phyloP scores from a whole-genome alignment of 495 filamentous ascomycete species.

The Penicillium macrosclerotiorum region DNA sequence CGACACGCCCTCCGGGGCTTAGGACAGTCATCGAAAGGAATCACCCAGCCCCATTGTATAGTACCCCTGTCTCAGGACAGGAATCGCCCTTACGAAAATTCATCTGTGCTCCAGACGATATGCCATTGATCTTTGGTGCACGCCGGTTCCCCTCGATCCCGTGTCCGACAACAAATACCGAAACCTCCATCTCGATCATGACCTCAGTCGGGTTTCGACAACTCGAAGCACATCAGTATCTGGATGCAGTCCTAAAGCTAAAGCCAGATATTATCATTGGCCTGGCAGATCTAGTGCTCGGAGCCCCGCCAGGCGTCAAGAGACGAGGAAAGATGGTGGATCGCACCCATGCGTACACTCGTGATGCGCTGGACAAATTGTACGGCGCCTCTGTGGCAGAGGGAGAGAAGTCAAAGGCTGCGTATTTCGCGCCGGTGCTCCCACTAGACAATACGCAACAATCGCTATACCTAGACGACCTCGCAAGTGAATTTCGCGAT shows the following conservation, averaged over 20 bases:
- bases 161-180: conserved; percentile 70
- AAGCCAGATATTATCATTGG: conserved; percentile 79
- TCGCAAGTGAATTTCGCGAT: conserved; percentile 52
- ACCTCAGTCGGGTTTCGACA: conserved; percentile 80
- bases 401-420: conserved; percentile 29
- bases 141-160: conserved; percentile 73
- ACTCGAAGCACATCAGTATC: conserved; percentile 66
- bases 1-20: conserved; percentile 34
- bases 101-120: conserved; percentile 54
- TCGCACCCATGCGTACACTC: conserved; percentile 72
- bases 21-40: conserved; percentile 71
- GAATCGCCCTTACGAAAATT: conserved; percentile 68
- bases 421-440: conserved; percentile 79
- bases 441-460: conserved; percentile 74
- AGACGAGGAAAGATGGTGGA: conserved; percentile 80
- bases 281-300: conserved; percentile 70
- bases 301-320: conserved; percentile 59
- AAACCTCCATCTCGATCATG: conserved; percentile 68
- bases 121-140: conserved; percentile 72
- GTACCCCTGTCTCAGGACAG: conserved; percentile 34
- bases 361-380: conserved; percentile 49
- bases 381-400: conserved; percentile 38
- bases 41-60: conserved; percentile 48
- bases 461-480: conserved; percentile 67
- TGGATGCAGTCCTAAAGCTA: conserved; percentile 56